A percentile compares a stretch with the other conserved stretches of the same genome.
Conservation (phyloP, 192 early-diverging fungal genomes). For the Spizellomyces punctatus region DNA sequence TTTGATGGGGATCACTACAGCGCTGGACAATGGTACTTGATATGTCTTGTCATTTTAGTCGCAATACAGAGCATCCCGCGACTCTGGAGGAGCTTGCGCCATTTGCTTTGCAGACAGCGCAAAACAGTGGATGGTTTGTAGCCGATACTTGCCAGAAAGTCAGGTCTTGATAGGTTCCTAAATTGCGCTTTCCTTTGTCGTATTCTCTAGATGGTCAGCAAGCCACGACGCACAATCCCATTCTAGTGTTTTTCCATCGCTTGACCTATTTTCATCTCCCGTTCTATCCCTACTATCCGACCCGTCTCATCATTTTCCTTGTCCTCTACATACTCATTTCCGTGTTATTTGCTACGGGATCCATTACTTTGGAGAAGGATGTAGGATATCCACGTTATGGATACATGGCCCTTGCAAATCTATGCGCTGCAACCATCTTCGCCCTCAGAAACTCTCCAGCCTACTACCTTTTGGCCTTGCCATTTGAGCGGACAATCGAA, state of each 20-base stretch:
- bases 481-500: constrained; percentile 25
- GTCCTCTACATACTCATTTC: constrained; percentile 11
- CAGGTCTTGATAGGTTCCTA: background rate
- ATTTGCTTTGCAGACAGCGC: background rate
- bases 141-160: background rate
- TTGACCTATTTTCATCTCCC: constrained; percentile 19
- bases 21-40: constrained; percentile 15
- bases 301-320: constrained; percentile 15
- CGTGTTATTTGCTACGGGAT: constrained; percentile 11
- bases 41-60: constrained; percentile 15
- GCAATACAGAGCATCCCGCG: constrained; percentile 21
- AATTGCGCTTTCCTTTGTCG: background rate
- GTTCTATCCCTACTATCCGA: constrained; percentile 21
- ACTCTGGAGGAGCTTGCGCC: background rate
- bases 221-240: background rate
- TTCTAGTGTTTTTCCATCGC: constrained; percentile 2
- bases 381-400: constrained; percentile 15
- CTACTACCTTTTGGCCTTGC: constrained; percentile 16
- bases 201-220: background rate
- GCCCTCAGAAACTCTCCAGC: constrained; percentile 20
- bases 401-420: constrained; percentile 18
- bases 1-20: constrained; percentile 4
- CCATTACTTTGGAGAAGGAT: constrained; percentile 16
- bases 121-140: background rate
- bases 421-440: constrained; percentile 17